These are phyloP conservation scores for Ganoderma meredithae DNA, from an alignment of 1,284 basidiomycete species.

Conservation along the genomic window DNA sequence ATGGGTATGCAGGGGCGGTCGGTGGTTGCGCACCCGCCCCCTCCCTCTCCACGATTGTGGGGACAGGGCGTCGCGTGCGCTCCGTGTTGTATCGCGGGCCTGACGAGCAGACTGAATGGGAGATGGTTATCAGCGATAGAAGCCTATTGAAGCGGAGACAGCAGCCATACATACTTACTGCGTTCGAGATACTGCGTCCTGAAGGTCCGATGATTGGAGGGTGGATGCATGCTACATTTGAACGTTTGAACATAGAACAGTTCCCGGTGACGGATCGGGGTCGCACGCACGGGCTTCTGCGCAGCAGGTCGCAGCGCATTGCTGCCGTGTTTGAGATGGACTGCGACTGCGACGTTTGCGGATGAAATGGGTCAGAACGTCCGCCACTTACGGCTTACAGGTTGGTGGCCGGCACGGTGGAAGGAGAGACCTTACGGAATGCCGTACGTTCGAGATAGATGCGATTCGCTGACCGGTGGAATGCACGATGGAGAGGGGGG, in stretches of 20 bases:
- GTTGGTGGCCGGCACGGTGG: constrained; percentile 1
- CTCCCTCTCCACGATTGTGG: too few species aligned
- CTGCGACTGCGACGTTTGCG: not conserved
- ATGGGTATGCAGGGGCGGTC: not conserved
- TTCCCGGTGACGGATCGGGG: not conserved
- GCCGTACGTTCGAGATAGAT: not conserved
- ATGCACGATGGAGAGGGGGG: not conserved
- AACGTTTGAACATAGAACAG: not conserved
- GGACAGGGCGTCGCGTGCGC: not conserved
- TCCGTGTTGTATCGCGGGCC: not conserved
- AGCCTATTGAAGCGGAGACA: not conserved
- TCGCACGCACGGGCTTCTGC: not conserved
- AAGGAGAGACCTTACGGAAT: not conserved
- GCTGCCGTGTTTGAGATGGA: not conserved
- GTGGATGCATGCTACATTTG: not conserved
- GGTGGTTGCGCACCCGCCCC: not conserved
- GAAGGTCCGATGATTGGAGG: not conserved
- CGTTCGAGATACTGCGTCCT: not conserved
- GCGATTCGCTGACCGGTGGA: not conserved
- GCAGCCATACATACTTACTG: not conserved
- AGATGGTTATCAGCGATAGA: not conserved
- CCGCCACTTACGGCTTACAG: not conserved
- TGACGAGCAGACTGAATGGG: not conserved
- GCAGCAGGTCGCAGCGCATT: not conserved
- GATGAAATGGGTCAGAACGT: not conserved